phyloP scores from a whole-genome alignment of 73 alveolate genomes.

The Paramecium pentaurelia region DNA sequence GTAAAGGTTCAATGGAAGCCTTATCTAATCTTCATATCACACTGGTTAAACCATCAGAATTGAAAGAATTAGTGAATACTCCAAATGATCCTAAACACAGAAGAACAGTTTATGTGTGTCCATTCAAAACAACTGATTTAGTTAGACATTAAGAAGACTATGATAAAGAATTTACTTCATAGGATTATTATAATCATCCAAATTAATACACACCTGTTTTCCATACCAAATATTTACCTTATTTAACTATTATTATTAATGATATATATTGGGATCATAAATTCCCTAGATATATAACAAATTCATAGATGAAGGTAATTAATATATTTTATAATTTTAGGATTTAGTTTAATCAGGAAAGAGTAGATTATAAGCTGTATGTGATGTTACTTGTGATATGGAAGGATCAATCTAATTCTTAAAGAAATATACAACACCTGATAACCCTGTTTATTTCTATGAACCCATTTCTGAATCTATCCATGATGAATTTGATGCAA shows the following conservation, averaged over 20 bases:
- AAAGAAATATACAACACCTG: constrained; percentile 77
- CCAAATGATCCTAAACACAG: constrained; percentile 56
- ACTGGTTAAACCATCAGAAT: constrained; percentile 74
- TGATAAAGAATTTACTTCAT: constrained; percentile 65
- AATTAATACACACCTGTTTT: constrained; percentile 66
- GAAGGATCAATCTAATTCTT: constrained; percentile 83
- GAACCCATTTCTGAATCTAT: constrained; percentile 66
- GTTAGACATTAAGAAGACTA: constrained; percentile 72
- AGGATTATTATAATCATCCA: constrained; percentile 82
- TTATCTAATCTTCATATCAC: constrained; percentile 75
- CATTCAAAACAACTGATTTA: constrained; percentile 67
- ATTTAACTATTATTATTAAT: constrained; percentile 68
- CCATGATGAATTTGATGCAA: constrained; percentile 40
- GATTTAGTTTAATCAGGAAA: constrained; percentile 62
- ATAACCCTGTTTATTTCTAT: constrained; percentile 77
- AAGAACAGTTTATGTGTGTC: constrained; percentile 60
- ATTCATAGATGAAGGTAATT: constrained; percentile 53
- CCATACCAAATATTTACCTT: constrained; percentile 66
- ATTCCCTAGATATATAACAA: constrained; percentile 77
- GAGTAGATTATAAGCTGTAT: constrained; percentile 74
- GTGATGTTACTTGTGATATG: constrained; percentile 89
- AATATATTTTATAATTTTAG: not conserved
- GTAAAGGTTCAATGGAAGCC: constrained; percentile 80
- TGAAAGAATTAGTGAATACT: constrained; percentile 53
- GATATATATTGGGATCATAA: constrained; percentile 85